Percentiles rank a stretch among this genome's conserved stretches.
Evolutionary conservation across 495 filamentous ascomycete species (phyloP).

Genomic region (Xanthoparmelia taractica): DNA sequence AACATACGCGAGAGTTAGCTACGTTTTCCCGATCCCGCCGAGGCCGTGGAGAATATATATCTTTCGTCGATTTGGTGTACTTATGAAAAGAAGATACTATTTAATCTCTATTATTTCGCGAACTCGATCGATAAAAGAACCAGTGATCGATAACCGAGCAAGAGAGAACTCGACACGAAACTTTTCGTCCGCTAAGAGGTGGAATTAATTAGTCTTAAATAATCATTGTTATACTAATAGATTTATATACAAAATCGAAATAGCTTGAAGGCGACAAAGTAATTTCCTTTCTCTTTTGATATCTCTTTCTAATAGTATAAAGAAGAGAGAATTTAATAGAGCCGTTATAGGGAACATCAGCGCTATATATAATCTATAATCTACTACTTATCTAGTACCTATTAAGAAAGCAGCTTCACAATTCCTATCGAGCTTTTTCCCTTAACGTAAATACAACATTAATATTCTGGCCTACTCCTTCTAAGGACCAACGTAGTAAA

Average conservation of each 20-base stretch:
- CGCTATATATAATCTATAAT: not conserved
- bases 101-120: slow-evolving; percentile 1
- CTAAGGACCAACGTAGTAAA: too few species aligned
- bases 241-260: not conserved
- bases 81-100: not conserved
- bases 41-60: slow-evolving; percentile 11
- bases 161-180: not conserved
- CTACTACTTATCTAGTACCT: not conserved
- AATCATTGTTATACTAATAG: not conserved
- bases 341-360: not conserved
- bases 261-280: not conserved
- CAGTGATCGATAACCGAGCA: slow-evolving; percentile 1
- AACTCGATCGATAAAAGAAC: slow-evolving; percentile 6
- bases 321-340: not conserved
- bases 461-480: too few species aligned
- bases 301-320: not conserved
- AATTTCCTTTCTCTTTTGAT: too few species aligned
- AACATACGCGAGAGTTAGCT: slow-evolving; percentile 8
- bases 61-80: not conserved
- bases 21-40: slow-evolving; percentile 5
- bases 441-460: too few species aligned
- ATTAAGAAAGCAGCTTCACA: not conserved
- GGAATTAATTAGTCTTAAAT: slow-evolving; percentile 1
- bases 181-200: not conserved
- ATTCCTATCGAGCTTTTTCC: slow-evolving; percentile 8